A percentile compares a stretch with the other conserved stretches of the same genome.
Conservation (phyloP, 768 basidiomycete species). For the Suillus brevipes region DNA sequence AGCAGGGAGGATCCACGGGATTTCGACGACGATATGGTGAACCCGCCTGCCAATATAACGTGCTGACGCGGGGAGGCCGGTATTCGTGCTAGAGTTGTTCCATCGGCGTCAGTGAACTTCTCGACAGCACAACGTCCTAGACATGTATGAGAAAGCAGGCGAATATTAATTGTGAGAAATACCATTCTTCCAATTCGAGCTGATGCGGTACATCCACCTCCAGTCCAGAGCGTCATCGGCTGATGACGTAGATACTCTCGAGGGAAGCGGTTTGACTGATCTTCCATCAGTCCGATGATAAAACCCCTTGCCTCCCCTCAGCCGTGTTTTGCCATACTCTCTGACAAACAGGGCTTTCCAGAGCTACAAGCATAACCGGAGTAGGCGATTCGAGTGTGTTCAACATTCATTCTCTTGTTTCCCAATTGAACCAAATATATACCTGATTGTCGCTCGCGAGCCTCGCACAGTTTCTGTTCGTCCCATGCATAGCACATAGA, state of each 20-base stretch:
- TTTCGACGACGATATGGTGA: conserved; percentile 52
- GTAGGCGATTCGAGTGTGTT: conserved; percentile 13
- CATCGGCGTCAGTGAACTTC: conserved; percentile 26
- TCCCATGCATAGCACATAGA: conserved; percentile 63
- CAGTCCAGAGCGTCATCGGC: conserved; percentile 51
- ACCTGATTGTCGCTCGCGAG: conserved; percentile 69
- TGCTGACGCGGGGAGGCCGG: conserved; percentile 31
- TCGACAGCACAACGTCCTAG: conserved; percentile 65
- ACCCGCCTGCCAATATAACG: conserved; percentile 58
- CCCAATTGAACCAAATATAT: conserved; percentile 28
- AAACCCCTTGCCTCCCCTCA: conserved; percentile 69
- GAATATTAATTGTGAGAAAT: conserved; percentile 23
- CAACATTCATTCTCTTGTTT: conserved; percentile 16
- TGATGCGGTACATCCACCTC: conserved; percentile 88
- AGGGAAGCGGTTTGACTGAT: conserved; percentile 59
- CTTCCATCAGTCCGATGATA: conserved; percentile 55
- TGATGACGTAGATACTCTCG: conserved; percentile 36
- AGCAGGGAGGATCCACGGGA: conserved; percentile 12
- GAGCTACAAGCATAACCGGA: conserved; percentile 38
- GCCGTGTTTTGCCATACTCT: conserved; percentile 64
- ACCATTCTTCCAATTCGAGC: conserved; percentile 83
- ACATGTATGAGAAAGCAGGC: conserved; percentile 19
- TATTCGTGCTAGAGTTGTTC: conserved; percentile 7
- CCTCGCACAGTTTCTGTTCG: conserved; percentile 66
- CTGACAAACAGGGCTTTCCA: conserved; percentile 69